phyloP scores from a whole-genome alignment of 1,139 yeast genomes.

The Saccharomyces hybrid region DNA sequence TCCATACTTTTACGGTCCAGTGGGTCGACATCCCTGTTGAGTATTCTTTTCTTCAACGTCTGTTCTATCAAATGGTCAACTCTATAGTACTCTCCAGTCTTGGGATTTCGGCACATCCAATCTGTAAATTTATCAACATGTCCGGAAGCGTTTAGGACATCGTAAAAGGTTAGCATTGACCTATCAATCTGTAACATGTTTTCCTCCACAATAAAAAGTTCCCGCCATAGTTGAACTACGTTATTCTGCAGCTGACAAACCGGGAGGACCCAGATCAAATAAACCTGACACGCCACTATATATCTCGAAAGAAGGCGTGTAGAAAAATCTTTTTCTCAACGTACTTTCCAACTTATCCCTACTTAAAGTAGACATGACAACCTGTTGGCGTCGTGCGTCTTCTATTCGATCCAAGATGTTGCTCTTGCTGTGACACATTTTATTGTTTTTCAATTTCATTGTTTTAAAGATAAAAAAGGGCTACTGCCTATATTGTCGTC shows the following conservation, averaged over 20 bases:
- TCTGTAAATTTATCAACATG: constrained; percentile 98
- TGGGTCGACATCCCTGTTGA: constrained; percentile 57
- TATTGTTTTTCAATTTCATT: not conserved
- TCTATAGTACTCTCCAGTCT: constrained; percentile 96
- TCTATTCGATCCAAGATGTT: too few species aligned
- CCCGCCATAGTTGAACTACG: constrained; percentile 91
- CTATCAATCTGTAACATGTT: constrained; percentile 98
- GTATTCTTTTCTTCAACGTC: constrained; percentile 87
- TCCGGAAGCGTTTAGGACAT: constrained; percentile 95
- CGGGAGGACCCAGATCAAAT: constrained; percentile 98
- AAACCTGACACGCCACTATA: constrained; percentile 98
- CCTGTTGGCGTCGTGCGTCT: too few species aligned
- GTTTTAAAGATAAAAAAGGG: not conserved
- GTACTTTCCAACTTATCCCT: constrained; percentile 87
- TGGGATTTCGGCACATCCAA: constrained; percentile 96
- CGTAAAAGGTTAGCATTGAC: constrained; percentile 95
- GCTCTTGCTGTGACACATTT: not conserved
- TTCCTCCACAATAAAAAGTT: constrained; percentile 93
- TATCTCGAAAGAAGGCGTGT: constrained; percentile 92
- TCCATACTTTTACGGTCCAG: constrained; percentile 89
- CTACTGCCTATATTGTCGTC: not conserved
- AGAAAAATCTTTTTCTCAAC: constrained; percentile 90
- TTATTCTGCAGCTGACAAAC: constrained; percentile 97
- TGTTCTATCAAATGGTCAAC: constrained; percentile 98
- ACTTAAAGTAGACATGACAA: constrained; percentile 38